Conservation (phyloP, 2,329 filamentous ascomycete species). For the Diaporthe longicolla region DNA sequence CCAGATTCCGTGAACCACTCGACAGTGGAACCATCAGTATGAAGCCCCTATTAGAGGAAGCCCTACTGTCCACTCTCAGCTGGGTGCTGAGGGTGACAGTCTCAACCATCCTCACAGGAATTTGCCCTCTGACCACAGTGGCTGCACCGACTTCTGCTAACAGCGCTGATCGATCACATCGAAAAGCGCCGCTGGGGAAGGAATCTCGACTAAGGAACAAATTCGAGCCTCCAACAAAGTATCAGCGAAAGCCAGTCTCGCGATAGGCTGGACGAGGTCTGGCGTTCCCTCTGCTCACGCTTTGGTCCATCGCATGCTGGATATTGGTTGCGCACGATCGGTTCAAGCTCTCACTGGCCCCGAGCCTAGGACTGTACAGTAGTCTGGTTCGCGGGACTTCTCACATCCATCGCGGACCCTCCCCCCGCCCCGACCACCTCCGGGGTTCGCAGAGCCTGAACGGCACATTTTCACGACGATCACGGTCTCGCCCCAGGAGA, state of each 20-base stretch:
- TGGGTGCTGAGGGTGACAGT: constrained; percentile 5
- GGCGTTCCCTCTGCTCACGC: constrained; percentile 13
- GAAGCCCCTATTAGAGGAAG: constrained; percentile 39
- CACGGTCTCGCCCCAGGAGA: constrained; percentile 27
- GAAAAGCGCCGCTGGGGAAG: neutral
- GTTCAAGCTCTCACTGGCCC: constrained; percentile 25
- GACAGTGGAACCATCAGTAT: constrained; percentile 34
- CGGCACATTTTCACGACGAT: constrained; percentile 35
- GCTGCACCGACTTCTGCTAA: constrained; percentile 4
- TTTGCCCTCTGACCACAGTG: constrained; percentile 9
- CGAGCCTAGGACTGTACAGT: constrained; percentile 22
- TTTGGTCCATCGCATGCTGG: constrained; percentile 4
- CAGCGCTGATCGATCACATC: constrained; percentile 12
- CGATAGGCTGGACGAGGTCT: constrained; percentile 15
- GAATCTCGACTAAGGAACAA: neutral
- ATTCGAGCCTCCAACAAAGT: constrained; percentile 5
- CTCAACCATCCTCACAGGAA: constrained; percentile 14
- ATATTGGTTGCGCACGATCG: constrained; percentile 24
- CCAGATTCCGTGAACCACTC: constrained; percentile 35
- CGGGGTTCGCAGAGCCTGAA: constrained; percentile 25
- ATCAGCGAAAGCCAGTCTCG: constrained; percentile 5
- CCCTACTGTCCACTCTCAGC: constrained; percentile 28
- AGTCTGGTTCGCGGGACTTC: constrained; percentile 23
- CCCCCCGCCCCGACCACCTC: constrained; percentile 14
- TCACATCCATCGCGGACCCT: constrained; percentile 28